Evolutionary conservation across 139 green algal genomes (phyloP).

Genomic region (Raphidocelis subcapitata): DNA sequence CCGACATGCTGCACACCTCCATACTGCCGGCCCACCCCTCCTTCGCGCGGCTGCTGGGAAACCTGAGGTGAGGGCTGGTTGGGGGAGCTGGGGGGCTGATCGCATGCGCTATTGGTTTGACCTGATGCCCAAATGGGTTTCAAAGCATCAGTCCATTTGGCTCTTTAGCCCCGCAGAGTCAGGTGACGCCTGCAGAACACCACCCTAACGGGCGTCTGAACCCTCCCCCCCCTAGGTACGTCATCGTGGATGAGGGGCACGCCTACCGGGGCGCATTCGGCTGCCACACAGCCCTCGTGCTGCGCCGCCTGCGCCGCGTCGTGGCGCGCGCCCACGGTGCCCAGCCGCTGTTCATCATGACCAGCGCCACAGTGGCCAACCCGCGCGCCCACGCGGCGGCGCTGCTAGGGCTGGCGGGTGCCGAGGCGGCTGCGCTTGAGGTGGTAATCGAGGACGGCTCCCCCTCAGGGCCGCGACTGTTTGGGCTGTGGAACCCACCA

Average conservation of each 20-base stretch:
- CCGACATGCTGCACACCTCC: slow-evolving; percentile 94
- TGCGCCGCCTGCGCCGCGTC: slow-evolving; percentile 83
- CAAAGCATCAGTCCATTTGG: too few species aligned
- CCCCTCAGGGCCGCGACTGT: slow-evolving; percentile 74
- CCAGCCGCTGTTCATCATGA: slow-evolving; percentile 59
- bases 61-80: slow-evolving; percentile 44
- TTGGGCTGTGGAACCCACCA: slow-evolving; percentile 96
- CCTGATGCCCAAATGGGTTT: too few species aligned
- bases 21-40: slow-evolving; percentile 77
- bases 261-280: slow-evolving; percentile 89
- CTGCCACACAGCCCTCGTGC: slow-evolving; percentile 83
- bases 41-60: slow-evolving; percentile 72
- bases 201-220: too few species aligned
- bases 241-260: slow-evolving; percentile 95
- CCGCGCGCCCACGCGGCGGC: slow-evolving; percentile 62
- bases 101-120: too few species aligned
- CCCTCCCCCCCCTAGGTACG: slow-evolving; percentile 23
- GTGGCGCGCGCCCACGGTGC: slow-evolving; percentile 58
- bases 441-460: slow-evolving; percentile 79
- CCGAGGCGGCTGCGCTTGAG: slow-evolving; percentile 30
- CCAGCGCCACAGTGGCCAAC: slow-evolving; percentile 90
- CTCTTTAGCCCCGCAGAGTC: too few species aligned
- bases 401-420: slow-evolving; percentile 62
- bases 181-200: too few species aligned
- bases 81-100: too few species aligned